A percentile compares a stretch with the other conserved stretches of the same genome.
These are phyloP conservation scores for Penicillium dipodomyicola DNA, from an alignment of 495 filamentous ascomycete species.

Conservation along the genomic window DNA sequence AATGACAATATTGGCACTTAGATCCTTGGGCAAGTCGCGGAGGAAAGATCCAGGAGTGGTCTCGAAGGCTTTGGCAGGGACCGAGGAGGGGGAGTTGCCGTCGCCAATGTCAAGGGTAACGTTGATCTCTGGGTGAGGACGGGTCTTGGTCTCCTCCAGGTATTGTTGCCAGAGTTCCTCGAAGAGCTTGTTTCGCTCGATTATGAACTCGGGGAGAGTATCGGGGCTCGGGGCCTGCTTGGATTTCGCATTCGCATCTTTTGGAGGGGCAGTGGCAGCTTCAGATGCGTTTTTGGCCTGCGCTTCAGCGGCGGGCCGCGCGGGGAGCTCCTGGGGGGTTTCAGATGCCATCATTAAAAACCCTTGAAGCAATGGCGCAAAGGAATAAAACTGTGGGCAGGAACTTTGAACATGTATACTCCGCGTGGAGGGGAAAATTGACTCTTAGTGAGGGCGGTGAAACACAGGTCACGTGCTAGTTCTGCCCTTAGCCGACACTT, in stretches of 20 bases:
- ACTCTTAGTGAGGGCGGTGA: conserved; percentile 42
- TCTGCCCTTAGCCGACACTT: conserved; percentile 51
- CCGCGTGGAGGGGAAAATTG: conserved; percentile 20
- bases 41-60: conserved; percentile 54
- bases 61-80: conserved; percentile 52
- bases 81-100: conserved; percentile 39
- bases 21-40: conserved; percentile 51
- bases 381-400: conserved; percentile 20
- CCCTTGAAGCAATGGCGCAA: conserved; percentile 15
- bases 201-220: conserved; percentile 73
- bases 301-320: conserved; percentile 38
- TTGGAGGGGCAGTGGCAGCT: conserved; percentile 34
- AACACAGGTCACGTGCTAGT: conserved; percentile 33
- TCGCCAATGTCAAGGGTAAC: conserved; percentile 50
- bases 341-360: conserved; percentile 40
- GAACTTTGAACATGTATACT: conserved; percentile 2
- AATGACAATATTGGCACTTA: conserved; percentile 61
- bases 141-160: conserved; percentile 62
- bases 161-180: conserved; percentile 80
- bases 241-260: conserved; percentile 21
- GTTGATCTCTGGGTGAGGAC: conserved; percentile 48
- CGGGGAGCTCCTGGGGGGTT: conserved; percentile 41
- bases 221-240: conserved; percentile 33
- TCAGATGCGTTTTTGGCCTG: conserved; percentile 20
- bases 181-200: conserved; percentile 81